phyloP scores from a whole-genome alignment of 2,329 filamentous ascomycete species.

The Diaporthe citri region DNA sequence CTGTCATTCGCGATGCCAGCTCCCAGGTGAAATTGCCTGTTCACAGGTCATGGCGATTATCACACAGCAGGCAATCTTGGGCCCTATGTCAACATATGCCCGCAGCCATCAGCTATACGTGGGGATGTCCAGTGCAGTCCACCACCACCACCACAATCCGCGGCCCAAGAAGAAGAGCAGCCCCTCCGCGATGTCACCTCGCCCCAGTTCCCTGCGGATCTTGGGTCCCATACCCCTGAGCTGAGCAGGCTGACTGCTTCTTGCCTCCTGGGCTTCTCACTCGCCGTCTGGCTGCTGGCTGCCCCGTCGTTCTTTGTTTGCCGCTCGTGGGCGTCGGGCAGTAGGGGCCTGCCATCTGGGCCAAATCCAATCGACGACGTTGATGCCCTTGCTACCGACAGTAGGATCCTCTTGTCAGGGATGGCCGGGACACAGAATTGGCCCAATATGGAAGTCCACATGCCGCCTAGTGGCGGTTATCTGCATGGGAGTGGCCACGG shows the following conservation, averaged over 20 bases:
- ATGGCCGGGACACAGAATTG: constrained; percentile 10
- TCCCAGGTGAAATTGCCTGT: neutral
- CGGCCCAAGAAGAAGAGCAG: constrained; percentile 26
- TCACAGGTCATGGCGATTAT: neutral
- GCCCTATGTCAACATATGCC: neutral
- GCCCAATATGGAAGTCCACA: constrained; percentile 28
- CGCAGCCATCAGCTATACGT: constrained; percentile 5
- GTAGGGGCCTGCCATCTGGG: neutral
- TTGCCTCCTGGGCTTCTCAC: neutral
- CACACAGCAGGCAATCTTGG: neutral
- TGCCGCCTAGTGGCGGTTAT: constrained; percentile 29
- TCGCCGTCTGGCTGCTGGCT: neutral
- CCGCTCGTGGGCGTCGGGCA: constrained; percentile 17
- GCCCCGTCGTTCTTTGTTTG: constrained; percentile 4
- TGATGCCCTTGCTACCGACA: constrained; percentile 5
- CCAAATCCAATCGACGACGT: constrained; percentile 4
- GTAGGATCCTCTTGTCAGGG: constrained; percentile 25
- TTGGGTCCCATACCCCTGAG: constrained; percentile 15
- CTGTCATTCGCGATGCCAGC: constrained; percentile 18
- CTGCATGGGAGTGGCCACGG: constrained; percentile 15
- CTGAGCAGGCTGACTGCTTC: constrained; percentile 9
- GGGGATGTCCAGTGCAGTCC: neutral
- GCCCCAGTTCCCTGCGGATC: constrained; percentile 15
- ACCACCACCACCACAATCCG: constrained; percentile 9
- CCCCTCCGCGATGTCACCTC: constrained; percentile 28